Evolutionary conservation across 164 flowering plant species (phyloP).

Genomic region (Pachysandra terminalis): DNA sequence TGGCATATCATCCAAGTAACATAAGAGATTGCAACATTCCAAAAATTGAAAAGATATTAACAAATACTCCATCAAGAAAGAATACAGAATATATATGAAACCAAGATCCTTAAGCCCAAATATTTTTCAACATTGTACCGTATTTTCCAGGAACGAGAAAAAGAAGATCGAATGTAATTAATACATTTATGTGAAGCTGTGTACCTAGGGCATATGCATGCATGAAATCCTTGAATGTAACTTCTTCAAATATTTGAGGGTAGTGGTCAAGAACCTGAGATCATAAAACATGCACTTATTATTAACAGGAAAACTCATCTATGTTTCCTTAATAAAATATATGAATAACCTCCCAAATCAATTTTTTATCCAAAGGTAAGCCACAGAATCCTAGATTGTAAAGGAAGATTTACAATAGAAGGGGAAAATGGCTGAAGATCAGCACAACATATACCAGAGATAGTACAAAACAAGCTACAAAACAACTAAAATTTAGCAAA

Average conservation of each 20-base stretch:
- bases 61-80: not conserved
- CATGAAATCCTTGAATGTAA: conserved; percentile 47
- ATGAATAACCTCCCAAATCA: not conserved
- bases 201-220: conserved; percentile 75
- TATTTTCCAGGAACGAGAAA: not conserved
- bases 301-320: not conserved
- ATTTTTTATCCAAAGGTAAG: too few relatives aligned
- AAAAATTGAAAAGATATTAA: not conserved
- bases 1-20: too few relatives aligned
- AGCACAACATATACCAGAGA: too few relatives aligned
- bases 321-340: not conserved
- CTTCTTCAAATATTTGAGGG: conserved; percentile 33
- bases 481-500: too few relatives aligned
- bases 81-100: not conserved
- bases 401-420: too few relatives aligned
- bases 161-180: not conserved
- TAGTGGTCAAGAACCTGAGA: conserved; percentile 50
- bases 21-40: too few relatives aligned
- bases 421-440: too few relatives aligned
- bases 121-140: too few relatives aligned
- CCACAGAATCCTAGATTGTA: too few relatives aligned
- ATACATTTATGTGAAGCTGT: conserved; percentile 6
- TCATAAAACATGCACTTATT: conserved; percentile 4
- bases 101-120: not conserved
- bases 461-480: too few relatives aligned